Percentiles rank a stretch among this genome's conserved stretches.
Conservation (phyloP, 306 rosid species). For the Cicer chorassanicum region DNA sequence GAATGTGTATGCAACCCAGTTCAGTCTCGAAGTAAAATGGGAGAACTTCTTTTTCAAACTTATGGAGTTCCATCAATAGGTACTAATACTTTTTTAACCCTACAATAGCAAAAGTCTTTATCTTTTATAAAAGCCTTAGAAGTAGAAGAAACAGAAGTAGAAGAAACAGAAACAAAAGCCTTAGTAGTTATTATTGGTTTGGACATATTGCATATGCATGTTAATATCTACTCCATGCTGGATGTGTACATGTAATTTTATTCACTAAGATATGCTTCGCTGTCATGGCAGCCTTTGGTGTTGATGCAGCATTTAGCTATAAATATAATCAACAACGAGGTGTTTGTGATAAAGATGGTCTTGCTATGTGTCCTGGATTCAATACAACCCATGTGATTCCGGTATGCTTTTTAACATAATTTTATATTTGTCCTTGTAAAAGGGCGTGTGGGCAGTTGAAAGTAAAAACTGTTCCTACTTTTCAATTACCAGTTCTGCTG, state of each 20-base stretch:
- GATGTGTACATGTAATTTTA: conserved; percentile 1
- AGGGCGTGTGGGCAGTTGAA: conserved; percentile 3
- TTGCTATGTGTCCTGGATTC: conserved; percentile 94
- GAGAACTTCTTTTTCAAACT: conserved; percentile 94
- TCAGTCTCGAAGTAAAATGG: conserved; percentile 97
- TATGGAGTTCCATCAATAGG: conserved; percentile 96
- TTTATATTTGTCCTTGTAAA: conserved; percentile 22
- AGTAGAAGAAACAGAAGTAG: conserved; percentile 17
- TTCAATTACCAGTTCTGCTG: conserved; percentile 5
- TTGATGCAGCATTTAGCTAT: conserved; percentile 96
- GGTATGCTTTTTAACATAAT: conserved; percentile 59
- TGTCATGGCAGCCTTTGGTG: conserved; percentile 81
- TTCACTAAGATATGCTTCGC: conserved; percentile 39
- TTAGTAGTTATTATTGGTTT: conserved; percentile 41
- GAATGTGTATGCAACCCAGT: conserved; percentile 94
- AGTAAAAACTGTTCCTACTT: conserved; percentile 5
- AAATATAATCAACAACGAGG: conserved; percentile 81
- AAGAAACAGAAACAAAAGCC: conserved; percentile 2
- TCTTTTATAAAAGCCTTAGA: conserved; percentile 18
- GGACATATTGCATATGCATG: conserved; percentile 27
- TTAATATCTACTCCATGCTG: conserved; percentile 33
- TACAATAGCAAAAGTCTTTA: conserved; percentile 11
- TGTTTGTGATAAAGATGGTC: conserved; percentile 86
- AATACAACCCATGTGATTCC: conserved; percentile 91
- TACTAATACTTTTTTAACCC: conserved; percentile 44